Percentiles rank a stretch among this genome's conserved stretches.
phyloP scores from a whole-genome alignment of 176 grass and related monocot genomes.

The Aechmea fasciata region DNA sequence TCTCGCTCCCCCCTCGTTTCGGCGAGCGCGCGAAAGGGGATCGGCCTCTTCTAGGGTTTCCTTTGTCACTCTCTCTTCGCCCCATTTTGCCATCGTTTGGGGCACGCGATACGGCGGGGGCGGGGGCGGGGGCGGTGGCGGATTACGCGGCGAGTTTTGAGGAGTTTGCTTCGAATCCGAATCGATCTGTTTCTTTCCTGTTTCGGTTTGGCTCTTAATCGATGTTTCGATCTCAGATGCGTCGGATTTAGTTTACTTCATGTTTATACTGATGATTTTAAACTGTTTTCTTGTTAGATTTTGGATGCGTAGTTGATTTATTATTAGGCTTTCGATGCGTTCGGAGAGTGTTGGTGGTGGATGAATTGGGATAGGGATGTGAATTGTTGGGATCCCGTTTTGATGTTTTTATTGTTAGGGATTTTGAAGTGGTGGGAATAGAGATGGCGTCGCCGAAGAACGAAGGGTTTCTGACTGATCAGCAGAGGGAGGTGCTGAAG shows the following conservation, averaged over 20 bases:
- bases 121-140: not conserved
- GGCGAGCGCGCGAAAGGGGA: not conserved
- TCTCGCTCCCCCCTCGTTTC: not conserved
- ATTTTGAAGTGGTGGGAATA: constrained; percentile 10
- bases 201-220: not conserved
- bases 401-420: not conserved
- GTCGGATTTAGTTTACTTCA: too few relatives aligned
- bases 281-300: too few relatives aligned
- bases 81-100: too few relatives aligned
- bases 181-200: not conserved
- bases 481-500: constrained; percentile 81
- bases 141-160: not conserved
- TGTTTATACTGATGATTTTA: too few relatives aligned
- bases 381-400: not conserved
- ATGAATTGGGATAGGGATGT: not conserved
- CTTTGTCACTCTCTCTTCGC: too few relatives aligned
- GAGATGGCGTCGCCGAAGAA: constrained; percentile 80
- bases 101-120: too few relatives aligned
- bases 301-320: too few relatives aligned
- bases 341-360: not conserved
- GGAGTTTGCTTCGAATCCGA: not conserved
- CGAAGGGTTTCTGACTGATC: constrained; percentile 84
- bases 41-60: not conserved
- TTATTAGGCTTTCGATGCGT: not conserved
- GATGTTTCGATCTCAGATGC: not conserved